Evolutionary conservation across 2,329 filamentous ascomycete genomes (phyloP).

Genomic region (Knoxdaviesia proteae): DNA sequence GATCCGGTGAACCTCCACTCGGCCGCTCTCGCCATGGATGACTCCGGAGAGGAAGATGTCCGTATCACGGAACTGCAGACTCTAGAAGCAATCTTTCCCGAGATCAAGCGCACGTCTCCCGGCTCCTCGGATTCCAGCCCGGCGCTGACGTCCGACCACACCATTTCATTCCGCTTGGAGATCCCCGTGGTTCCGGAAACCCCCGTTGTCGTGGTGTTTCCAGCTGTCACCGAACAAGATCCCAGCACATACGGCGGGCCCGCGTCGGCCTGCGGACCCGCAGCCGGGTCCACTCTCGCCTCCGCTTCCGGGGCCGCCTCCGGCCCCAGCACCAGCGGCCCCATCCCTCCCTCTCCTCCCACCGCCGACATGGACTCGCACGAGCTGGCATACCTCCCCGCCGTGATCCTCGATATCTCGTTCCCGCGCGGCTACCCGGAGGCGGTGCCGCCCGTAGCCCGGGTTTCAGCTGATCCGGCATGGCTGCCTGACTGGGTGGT

Average conservation of each 20-base stretch:
- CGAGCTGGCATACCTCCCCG: conserved; percentile 34
- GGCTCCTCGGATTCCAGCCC: conserved; percentile 5
- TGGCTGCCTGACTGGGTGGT: conserved; percentile 33
- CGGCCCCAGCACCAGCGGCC: neutral
- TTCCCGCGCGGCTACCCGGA: conserved; percentile 39
- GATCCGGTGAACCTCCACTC: no score
- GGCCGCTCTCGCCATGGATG: conserved; percentile 12
- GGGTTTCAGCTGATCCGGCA: conserved; percentile 29
- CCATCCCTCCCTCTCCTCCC: no score
- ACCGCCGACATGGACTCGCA: conserved; percentile 19
- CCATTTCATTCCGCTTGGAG: conserved; percentile 26
- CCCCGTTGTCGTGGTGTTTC: conserved; percentile 36
- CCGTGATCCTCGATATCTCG: conserved; percentile 29
- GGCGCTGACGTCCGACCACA: conserved; percentile 20
- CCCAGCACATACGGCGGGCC: neutral
- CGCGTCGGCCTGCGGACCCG: neutral
- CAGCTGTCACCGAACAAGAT: conserved; percentile 15
- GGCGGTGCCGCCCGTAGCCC: conserved; percentile 25
- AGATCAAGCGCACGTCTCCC: conserved; percentile 21
- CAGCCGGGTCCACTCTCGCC: conserved; percentile 9
- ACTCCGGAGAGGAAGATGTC: conserved; percentile 23
- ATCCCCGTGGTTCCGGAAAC: conserved; percentile 33
- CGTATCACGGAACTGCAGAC: conserved; percentile 38
- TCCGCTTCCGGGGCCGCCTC: neutral
- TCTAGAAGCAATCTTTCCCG: conserved; percentile 45